Evolutionary conservation across 345 rosid genomes (phyloP), one percentile per base, ranked within the genome.

Genomic region (Anacardium occidentale): DNA sequence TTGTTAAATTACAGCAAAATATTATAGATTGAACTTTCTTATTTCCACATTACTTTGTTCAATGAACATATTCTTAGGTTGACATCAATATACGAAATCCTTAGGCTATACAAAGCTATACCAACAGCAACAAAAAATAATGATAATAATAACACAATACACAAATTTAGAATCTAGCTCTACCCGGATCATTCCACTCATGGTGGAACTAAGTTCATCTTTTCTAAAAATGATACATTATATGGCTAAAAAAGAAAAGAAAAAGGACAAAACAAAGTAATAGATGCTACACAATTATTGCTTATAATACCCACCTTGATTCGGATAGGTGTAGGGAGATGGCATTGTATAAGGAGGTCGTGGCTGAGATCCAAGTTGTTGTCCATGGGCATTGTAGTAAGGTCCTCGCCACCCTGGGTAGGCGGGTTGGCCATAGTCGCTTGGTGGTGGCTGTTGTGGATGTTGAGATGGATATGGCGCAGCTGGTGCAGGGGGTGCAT

Each of bases 371-470:
- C 84, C 87, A 45, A 87, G 86, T 74, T 91, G 98, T 77, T 89
- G 96, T 21, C 78, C 85, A 13, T 84, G 94, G 45, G 86, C 84
- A 77, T 86, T 89, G 82, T 91, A 87, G 81, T 92, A 95, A 10
- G 98, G 89, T 25, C 97, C 97, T 10, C 85, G 91, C 98, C 98
- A 95, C 50, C 93, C 96, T 20, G 93, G 93, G 85, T 88, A 86
- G 24, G 90, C 92, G 40, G 95, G 95, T 65, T 90, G 95, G 20
- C 95, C 91, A 64, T 90, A 90, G 24, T 88, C 95, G 79, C 85
- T 72, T 52, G 81, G 74, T 5, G 92, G 87, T 65, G 81, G 89
- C 77, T 88, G 97, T 53, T 87, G 84, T 56, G 53, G 80, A 45
- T 84, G 93, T 13, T 78, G 87, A 17, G 86, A 88, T 47, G 86